Evolutionary conservation across 768 basidiomycete species (phyloP), one percentile per base, ranked within the genome.

Genomic region (Amanita muscaria): DNA sequence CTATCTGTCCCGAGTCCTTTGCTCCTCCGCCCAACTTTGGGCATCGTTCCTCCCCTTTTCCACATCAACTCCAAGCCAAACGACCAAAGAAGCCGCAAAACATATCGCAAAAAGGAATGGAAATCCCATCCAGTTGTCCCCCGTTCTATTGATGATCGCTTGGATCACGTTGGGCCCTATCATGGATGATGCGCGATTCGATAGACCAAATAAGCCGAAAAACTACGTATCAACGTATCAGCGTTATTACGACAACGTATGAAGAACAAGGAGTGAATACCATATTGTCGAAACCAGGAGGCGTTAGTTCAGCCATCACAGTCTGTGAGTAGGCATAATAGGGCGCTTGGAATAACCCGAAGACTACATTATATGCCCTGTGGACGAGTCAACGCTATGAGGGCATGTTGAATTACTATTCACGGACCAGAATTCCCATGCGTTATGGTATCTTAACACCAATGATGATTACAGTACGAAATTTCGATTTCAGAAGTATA

Each of bases 301-400:
- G 88, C 5, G 83, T 79, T 8, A 93, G 74, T 59, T 92, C 89
- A 1, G 85, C 83, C 85, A 88, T 88, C 82, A 87, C 84, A 0
- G 84, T 88, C 57, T 86, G 81, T 3, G 86, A 79, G 57, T 83
- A 88, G 1, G 89, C 85, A 56, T 88, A 91, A 63, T 88, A 92
- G 0, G 88, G 88, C 1, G 83, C 83, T 64, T 89, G 83, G 70
- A 88, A 88, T 7, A 89, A 61, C 9, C 87, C 86, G 52, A 83
- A 86, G 2, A 88, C 62, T 38, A 87, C 68, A 47, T 88, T 88
- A 64, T 89, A 90, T 4, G 77, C 79, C 80, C 82, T 83, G 29
- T 34, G 21, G 9, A 5, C 12, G 11, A 9, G 6, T n/a, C n/a
- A n/a, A 15, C 4, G 8, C n/a, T 19, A 8, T 24, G 11, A 14